These are phyloP conservation scores for Patellaria atrata DNA, from an alignment of 495 filamentous ascomycete genomes.

Conservation along the genomic window DNA sequence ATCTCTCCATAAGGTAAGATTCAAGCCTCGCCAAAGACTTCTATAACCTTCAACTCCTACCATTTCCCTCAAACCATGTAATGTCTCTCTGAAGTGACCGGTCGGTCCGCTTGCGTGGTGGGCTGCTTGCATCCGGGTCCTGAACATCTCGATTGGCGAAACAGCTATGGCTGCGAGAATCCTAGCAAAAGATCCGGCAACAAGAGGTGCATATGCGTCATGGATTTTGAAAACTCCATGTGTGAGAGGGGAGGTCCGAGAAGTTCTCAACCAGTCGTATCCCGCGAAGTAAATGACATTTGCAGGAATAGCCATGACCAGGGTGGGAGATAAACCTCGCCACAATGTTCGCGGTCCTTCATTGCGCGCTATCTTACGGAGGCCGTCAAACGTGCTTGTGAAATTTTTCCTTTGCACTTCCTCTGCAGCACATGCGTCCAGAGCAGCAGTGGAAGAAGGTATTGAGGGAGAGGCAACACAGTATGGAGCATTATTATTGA, in stretches of 20 bases:
- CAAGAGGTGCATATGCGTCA: conserved; percentile 59
- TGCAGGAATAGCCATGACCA: conserved; percentile 85
- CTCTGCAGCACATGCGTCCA: conserved; percentile 85
- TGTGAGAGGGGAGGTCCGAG: conserved; percentile 51
- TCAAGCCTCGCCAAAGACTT: conserved; percentile 85
- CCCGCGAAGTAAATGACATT: conserved; percentile 99
- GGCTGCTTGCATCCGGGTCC: conserved; percentile 81
- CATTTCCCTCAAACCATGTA: conserved; percentile 65
- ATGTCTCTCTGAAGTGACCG: conserved; percentile 56
- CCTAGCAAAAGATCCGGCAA: conserved; percentile 65
- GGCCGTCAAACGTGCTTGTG: conserved; percentile 78
- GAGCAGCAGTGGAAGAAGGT: conserved; percentile 37
- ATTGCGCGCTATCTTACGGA: conserved; percentile 91
- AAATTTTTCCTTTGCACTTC: conserved; percentile 70
- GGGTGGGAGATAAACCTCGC: conserved; percentile 82
- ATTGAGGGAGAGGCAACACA: conserved; percentile 48
- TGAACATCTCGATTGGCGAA: conserved; percentile 86
- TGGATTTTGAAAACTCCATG: conserved; percentile 29
- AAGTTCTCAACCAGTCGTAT: conserved; percentile 84
- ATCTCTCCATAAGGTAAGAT: conserved; percentile 88
- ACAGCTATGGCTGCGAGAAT: conserved; percentile 69
- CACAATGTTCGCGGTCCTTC: conserved; percentile 80
- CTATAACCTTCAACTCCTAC: conserved; percentile 57
- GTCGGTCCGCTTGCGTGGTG: conserved; percentile 35
- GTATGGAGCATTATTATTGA: conserved; percentile 68